Evolutionary conservation across 495 filamentous ascomycete species (phyloP).

Genomic region (Neurospora tetrasperma): DNA sequence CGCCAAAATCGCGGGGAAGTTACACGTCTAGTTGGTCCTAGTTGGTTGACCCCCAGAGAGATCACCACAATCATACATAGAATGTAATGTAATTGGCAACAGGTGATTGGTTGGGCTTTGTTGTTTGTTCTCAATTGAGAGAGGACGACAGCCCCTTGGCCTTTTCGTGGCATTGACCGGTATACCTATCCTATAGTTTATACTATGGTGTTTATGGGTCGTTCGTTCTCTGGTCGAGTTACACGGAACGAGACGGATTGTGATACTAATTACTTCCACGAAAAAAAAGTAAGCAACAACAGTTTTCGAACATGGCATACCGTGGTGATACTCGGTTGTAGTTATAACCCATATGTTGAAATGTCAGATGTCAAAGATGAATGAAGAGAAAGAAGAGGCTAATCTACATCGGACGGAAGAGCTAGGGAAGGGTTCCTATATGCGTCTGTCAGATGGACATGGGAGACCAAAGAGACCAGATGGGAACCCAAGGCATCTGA

Average conservation of each 20-base stretch:
- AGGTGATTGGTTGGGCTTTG: neutral
- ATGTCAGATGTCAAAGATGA: no score
- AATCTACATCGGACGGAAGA: no score
- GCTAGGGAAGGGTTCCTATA: no score
- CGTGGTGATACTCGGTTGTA: neutral
- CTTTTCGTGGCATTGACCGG: neutral
- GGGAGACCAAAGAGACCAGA: neutral
- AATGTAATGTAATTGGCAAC: neutral
- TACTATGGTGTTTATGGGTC: no score
- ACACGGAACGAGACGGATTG: neutral
- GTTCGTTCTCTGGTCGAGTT: neutral
- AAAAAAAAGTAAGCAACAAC: neutral
- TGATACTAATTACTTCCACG: no score
- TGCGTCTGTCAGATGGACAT: neutral
- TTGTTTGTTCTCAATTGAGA: neutral
- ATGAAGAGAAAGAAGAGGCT: no score
- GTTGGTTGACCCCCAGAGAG: neutral
- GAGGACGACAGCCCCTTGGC: neutral
- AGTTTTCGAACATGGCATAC: neutral
- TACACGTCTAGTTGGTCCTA: no score
- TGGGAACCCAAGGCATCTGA: neutral
- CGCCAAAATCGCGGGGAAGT: neutral
- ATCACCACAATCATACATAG: neutral
- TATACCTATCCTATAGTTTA: no score
- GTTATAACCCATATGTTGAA: no score